Base-by-base conservation (phyloP, 495 filamentous ascomycete genomes). In the Aspergillus bridgeri region DNA sequence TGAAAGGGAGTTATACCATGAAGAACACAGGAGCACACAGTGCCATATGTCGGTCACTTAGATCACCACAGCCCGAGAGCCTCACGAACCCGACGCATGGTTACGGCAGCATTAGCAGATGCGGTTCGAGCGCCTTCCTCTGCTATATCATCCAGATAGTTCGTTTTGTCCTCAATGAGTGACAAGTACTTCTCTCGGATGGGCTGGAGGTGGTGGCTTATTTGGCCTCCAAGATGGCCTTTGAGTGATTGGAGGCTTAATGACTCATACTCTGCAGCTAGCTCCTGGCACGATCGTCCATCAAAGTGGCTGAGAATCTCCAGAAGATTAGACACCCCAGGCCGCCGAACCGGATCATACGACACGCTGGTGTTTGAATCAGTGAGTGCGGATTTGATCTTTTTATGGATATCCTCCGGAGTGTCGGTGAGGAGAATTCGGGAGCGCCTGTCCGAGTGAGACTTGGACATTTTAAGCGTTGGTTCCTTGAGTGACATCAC, bases 391-490 rank as follows among this genome's bases (percentile, higher is more conserved):
- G 70, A 64, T 53, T 70, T 83, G 60, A 97, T 74, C 68, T 95
- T 96, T 44, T 69, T 67, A 3, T 68, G 59, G 58, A 98, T 91
- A 1, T 75, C 69, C 2, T 79, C 69, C 3, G 79, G 65, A 2
- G 76, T 65, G 57, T 96, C 88, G n/a, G 85, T 92, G 53, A 98
- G 81, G 17, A 93, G 75, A 60, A 98, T 94, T 23, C 89, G 78
- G 13, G 91, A 95, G 19, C 75, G 75, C n/a, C 76, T 71, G 60
- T 88, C 81, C 1, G 71, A 53, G 63, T 91, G 81, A 3, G 91
- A 96, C 71, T 98, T 98, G 48, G 90, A 95, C 94, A 98, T 98
- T 63, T 98, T 98, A 22, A 79, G 65, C 2, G 61, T 61, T 1
- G 94, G 92, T 17, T 90, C 70, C 29, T 80, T 83, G 27, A 98